phyloP scores from a whole-genome alignment of 441 rosid species.

The Bocquillonia castaneifolia region DNA sequence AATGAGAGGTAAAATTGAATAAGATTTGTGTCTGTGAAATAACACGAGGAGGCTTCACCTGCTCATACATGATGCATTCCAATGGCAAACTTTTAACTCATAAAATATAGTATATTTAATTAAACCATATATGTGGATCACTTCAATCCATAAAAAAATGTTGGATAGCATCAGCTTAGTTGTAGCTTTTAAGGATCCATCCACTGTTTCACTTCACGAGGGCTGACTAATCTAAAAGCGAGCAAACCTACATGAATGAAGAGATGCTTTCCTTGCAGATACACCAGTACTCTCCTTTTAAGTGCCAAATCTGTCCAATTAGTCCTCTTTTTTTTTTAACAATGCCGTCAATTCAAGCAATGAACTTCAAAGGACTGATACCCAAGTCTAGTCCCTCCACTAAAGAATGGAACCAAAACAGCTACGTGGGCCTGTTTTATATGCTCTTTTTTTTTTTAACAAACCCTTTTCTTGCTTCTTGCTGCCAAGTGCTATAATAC shows the following conservation, averaged over 20 bases:
- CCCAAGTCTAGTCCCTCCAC: neutral
- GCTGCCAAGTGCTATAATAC: too few relatives aligned
- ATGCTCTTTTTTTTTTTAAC: neutral
- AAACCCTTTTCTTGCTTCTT: neutral
- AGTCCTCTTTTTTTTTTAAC: neutral
- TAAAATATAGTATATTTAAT: too few relatives aligned
- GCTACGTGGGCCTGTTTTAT: neutral
- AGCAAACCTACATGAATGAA: neutral
- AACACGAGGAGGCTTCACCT: too few relatives aligned
- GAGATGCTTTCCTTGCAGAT: neutral
- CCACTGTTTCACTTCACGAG: neutral
- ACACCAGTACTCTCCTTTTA: neutral
- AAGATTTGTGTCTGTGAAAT: too few relatives aligned
- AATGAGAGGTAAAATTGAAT: too few relatives aligned
- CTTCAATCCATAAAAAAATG: too few relatives aligned
- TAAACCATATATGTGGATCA: too few relatives aligned
- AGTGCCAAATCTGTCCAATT: neutral
- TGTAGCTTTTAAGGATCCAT: too few relatives aligned
- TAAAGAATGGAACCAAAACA: slow-evolving; percentile 4
- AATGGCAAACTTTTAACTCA: too few relatives aligned
- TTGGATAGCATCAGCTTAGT: neutral
- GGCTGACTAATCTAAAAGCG: neutral
- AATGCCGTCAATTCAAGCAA: slow-evolving; percentile 25
- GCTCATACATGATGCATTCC: too few relatives aligned
- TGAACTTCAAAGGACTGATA: slow-evolving; percentile 4